These are phyloP conservation scores for Oryza coarctata DNA, from an alignment of 176 grass and related monocot genomes.

Conservation along the genomic window DNA sequence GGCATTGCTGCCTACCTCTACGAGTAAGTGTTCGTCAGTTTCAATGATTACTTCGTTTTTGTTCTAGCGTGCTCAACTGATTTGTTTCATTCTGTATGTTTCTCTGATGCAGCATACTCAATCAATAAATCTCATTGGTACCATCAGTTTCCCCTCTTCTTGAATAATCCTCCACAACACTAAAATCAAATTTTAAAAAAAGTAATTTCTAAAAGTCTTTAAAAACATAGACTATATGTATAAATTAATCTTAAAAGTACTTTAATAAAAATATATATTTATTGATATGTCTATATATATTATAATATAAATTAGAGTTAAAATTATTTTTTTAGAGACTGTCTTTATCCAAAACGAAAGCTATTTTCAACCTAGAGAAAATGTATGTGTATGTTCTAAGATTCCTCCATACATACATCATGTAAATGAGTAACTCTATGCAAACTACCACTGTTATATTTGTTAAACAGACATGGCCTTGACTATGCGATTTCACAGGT, in stretches of 20 bases:
- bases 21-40: constrained; percentile 44
- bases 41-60: neutral
- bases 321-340: no score
- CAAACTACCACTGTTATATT: neutral
- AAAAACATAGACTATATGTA: no score
- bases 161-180: no score
- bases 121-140: constrained; percentile 7
- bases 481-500: neutral
- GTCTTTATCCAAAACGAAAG: no score
- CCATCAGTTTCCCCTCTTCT: neutral
- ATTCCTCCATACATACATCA: neutral
- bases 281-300: no score
- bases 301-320: no score
- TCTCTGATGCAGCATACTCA: constrained; percentile 40
- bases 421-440: neutral
- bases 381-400: neutral
- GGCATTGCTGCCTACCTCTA: constrained; percentile 86
- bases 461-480: neutral
- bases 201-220: no score
- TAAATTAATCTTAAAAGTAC: no score
- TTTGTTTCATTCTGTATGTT: neutral
- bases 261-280: no score
- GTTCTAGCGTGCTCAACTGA: neutral
- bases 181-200: no score
- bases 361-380: no score